phyloP scores from a whole-genome alignment of 352 stramenopile species.

The Pythium inflatum region DNA sequence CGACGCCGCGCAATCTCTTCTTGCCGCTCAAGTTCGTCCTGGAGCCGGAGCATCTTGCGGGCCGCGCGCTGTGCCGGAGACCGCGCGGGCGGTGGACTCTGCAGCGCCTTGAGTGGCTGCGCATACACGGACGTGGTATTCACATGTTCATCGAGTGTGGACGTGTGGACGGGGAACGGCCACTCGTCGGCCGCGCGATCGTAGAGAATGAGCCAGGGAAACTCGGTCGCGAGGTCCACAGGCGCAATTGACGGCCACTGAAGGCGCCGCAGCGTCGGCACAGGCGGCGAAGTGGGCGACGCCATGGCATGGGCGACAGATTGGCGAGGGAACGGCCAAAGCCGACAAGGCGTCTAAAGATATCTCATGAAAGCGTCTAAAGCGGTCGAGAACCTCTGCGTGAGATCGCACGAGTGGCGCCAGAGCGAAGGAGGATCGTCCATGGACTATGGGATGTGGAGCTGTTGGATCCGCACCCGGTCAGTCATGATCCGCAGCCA shows the following conservation, averaged over 20 bases:
- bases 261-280: conserved; percentile 37
- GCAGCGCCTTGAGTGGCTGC: conserved; percentile 32
- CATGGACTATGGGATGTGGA: no score
- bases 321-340: no score
- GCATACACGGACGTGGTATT: conserved; percentile 43
- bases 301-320: no score
- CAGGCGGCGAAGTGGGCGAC: background rate
- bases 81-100: conserved; percentile 23
- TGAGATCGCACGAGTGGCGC: no score
- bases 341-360: no score
- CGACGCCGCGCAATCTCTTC: background rate
- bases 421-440: no score
- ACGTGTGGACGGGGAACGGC: no score
- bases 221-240: conserved; percentile 51
- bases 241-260: conserved; percentile 37
- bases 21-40: conserved; percentile 43
- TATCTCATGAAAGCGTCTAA: no score
- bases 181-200: conserved; percentile 13
- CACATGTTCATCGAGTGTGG: no score
- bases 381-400: no score
- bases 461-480: no score
- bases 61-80: conserved; percentile 57
- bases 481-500: no score
- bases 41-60: conserved; percentile 58
- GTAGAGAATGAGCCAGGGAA: conserved; percentile 46